These are phyloP conservation scores for Casuarina cunninghamiana DNA, from an alignment of 306 rosid genomes.

Conservation along the genomic window DNA sequence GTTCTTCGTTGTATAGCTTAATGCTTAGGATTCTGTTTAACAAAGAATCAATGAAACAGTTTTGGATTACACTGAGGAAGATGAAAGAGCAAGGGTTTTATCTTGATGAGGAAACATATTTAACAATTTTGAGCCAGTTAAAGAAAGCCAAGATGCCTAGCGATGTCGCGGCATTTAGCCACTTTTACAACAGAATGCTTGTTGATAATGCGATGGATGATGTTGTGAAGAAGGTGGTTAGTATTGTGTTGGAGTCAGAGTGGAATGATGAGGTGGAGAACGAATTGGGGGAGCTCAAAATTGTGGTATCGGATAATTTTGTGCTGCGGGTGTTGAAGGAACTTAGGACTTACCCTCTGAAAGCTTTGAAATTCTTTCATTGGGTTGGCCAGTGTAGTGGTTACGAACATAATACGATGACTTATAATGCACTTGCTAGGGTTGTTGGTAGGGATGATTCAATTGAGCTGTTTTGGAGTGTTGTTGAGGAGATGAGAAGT, in stretches of 20 bases:
- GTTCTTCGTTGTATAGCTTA: constrained; percentile 62
- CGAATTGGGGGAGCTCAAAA: constrained; percentile 41
- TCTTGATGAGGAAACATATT: constrained; percentile 56
- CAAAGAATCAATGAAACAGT: constrained; percentile 54
- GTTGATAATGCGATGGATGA: constrained; percentile 52
- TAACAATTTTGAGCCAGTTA: constrained; percentile 36
- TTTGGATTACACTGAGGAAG: constrained; percentile 56
- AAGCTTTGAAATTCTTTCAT: constrained; percentile 58
- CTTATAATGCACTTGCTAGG: constrained; percentile 71
- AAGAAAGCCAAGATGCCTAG: constrained; percentile 51
- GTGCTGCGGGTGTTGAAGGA: constrained; percentile 65
- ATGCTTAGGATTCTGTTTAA: constrained; percentile 57
- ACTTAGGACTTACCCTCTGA: constrained; percentile 47
- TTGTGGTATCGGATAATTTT: constrained; percentile 55
- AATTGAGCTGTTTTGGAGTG: constrained; percentile 64
- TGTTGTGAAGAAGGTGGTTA: constrained; percentile 53
- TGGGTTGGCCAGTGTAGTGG: constrained; percentile 59
- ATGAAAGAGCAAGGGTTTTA: constrained; percentile 72
- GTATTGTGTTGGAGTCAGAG: constrained; percentile 50
- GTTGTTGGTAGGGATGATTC: constrained; percentile 61
- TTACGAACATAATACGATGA: constrained; percentile 53
- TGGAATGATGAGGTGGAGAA: constrained; percentile 58
- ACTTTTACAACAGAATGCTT: constrained; percentile 53
- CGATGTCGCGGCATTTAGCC: constrained; percentile 49
- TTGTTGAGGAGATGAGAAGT: constrained; percentile 65